Evolutionary conservation across 2,329 filamentous ascomycete species (phyloP), one percentile per base, ranked within the genome.

Genomic region (Exophiala spinifera): DNA sequence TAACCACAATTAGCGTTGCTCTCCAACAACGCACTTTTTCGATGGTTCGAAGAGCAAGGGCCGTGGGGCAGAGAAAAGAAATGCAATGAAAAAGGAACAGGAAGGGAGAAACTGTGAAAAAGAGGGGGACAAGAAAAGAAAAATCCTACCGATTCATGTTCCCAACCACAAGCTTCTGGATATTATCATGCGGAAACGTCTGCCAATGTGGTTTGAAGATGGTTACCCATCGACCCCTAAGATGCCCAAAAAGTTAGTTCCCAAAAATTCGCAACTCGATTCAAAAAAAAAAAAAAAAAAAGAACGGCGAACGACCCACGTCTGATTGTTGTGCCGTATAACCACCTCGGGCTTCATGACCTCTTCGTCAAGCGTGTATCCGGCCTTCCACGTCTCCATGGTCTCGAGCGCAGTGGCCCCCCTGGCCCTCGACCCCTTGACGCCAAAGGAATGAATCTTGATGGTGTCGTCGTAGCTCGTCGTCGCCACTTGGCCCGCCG

Each of bases 391-490:
- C 1, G 75, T 74, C 0, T 74, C 70, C 0, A 85, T 78, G 7
- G 80, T 78, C 0, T 80, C 76, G 13, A 57, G 67, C 68, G 74
- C 75, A 5, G 68, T 61, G 13, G 50, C 49, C 13, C 33, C 42
- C 6, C 45, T 49, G 34, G 46, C 25, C 13, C 40, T 43, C 25
- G 17, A 20, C 36, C 65, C 66, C 14, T 67, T 71, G 7, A 73
- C 68, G 4, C 73, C 77, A 62, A 95, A 88, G 62, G 91, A 82
- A 72, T 97, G 90, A 8, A 99, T 87, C 67, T 97, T 97, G 61
- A 99, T 81, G 0, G 89, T 95, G 64, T 99, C 91, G 66, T 99
- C 94, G 68, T 99, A 99, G 0, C 88, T 92, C 0, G 91, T 88
- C 0, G 94, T 99, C 0, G 91, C 94, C 4, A 99, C 77, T 61